Evolutionary conservation across 2,329 filamentous ascomycete genomes (phyloP).

Genomic region (Gliomastix tumulicola): DNA sequence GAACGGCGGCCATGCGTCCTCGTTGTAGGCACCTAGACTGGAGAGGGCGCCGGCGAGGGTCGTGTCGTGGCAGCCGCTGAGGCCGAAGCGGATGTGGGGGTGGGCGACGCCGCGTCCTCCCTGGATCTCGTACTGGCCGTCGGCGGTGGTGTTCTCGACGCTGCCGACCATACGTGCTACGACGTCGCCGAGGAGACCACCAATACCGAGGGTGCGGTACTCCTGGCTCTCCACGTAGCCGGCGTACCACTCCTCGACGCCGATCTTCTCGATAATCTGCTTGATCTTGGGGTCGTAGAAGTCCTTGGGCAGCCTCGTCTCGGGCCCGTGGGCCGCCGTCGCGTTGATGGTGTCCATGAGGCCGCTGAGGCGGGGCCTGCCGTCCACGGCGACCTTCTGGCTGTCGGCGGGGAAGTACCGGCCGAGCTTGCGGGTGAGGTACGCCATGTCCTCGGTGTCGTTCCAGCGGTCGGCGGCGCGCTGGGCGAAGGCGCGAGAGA

Average conservation of each 20-base stretch:
- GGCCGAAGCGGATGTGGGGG: constrained; percentile 56
- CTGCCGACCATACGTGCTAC: constrained; percentile 67
- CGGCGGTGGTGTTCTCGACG: constrained; percentile 48
- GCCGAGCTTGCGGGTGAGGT: constrained; percentile 68
- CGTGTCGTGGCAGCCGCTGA: constrained; percentile 90
- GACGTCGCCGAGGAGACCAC: constrained; percentile 76
- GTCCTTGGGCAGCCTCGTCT: constrained; percentile 70
- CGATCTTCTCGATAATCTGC: constrained; percentile 65
- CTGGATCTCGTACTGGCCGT: constrained; percentile 43
- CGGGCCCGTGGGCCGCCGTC: constrained; percentile 69
- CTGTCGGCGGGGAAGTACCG: constrained; percentile 77
- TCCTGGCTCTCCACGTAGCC: constrained; percentile 81
- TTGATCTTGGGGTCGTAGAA: constrained; percentile 77
- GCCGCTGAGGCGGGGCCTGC: constrained; percentile 74
- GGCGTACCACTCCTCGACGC: constrained; percentile 86
- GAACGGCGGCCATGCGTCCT: constrained; percentile 79
- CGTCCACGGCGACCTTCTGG: constrained; percentile 71
- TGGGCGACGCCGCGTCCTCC: constrained; percentile 20
- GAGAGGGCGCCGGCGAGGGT: constrained; percentile 75
- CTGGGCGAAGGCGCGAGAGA: constrained; percentile 65
- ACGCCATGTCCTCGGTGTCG: constrained; percentile 70
- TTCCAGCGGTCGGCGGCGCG: constrained; percentile 70
- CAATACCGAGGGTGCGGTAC: constrained; percentile 86
- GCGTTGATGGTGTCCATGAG: constrained; percentile 94
- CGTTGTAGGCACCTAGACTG: constrained; percentile 71